phyloP scores from a whole-genome alignment of 345 rosid genomes.

The Turnera subulata region DNA sequence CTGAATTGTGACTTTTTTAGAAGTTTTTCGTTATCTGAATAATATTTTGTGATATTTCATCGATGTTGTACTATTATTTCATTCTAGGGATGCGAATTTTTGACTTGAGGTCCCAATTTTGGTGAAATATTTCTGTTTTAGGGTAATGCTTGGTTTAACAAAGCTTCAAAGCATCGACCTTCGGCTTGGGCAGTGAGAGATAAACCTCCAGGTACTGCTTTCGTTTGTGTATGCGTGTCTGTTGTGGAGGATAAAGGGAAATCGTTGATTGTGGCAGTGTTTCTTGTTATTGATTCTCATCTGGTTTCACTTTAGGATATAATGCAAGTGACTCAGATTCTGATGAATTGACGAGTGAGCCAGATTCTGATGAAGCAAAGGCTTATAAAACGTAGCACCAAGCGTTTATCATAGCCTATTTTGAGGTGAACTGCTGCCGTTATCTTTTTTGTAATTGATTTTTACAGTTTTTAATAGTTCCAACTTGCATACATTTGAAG shows the following conservation, averaged over 20 bases:
- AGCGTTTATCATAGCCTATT: slow-evolving; percentile 1
- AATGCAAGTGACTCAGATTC: no score
- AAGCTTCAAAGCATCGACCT: slow-evolving; percentile 58
- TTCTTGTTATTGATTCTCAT: not conserved
- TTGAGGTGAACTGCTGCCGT: not conserved
- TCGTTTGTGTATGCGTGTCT: no score
- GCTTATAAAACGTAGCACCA: slow-evolving; percentile 18
- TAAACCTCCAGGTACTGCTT: slow-evolving; percentile 58
- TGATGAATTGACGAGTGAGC: slow-evolving; percentile 39
- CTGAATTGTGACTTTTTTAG: not conserved
- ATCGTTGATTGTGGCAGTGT: no score
- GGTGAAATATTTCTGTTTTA: slow-evolving; percentile 7
- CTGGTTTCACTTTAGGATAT: no score
- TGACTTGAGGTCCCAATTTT: not conserved
- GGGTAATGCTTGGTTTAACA: slow-evolving; percentile 71
- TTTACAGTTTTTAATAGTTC: slow-evolving; percentile 7
- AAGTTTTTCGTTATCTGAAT: no score
- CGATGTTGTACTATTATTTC: not conserved
- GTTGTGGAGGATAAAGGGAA: no score
- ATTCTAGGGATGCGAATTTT: not conserved
- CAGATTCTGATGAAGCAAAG: slow-evolving; percentile 52
- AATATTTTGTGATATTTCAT: not conserved
- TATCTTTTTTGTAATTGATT: not conserved
- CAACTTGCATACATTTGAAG: no score
- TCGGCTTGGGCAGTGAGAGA: slow-evolving; percentile 60